Base-by-base conservation (phyloP, 2,329 filamentous ascomycete species). In the Arthrobotrys conoides region DNA sequence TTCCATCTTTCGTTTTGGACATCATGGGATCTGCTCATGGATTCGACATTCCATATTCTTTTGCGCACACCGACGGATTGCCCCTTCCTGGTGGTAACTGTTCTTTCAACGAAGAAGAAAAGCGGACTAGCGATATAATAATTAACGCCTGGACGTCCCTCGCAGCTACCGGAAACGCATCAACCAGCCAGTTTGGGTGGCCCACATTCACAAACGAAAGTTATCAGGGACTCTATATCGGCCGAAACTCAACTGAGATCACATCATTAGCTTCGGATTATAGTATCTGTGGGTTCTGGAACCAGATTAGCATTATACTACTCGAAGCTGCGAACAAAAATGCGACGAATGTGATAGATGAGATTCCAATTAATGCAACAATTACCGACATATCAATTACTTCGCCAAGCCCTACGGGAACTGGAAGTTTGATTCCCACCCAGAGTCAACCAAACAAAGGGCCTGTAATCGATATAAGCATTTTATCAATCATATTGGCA, bases 281-380 rank as follows among this genome's bases (percentile, higher is more conserved):
- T 22, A 67, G 51, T 16, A 71, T 67, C 16, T 77, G 73, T 46
- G 61, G 49, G 14, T 77, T 77, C 44, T 77, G 73, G 73, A 24
- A 44, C 5, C 67, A 77, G 33, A 64, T 77, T 5, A 51, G 66
- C 16, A 41, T 8, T 3, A 10, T 68, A 5, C 30, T 77, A 16
- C 22, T 67, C 3, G 27, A 61, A 24, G 68, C 73, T n/a, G 67
- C 73, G 30, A 55, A 68, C 5, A 71, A 20, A 4, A 71, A 71
- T 18, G 33, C 18, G 4, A 77, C 73, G 5, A 71, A 67, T 41
- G 33, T 71, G 0, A 71, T 61, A 0, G 41, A n/a, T 0, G 67
- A 68, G 22, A 67, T 71, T 5, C 61, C 73, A 10, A n/a, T 51
- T 0, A 57, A 27, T 24, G 38, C 68, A 20, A 63, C 51, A 12